Evolutionary conservation across 2,329 filamentous ascomycete genomes (phyloP).

Genomic region (Knufia petricola): DNA sequence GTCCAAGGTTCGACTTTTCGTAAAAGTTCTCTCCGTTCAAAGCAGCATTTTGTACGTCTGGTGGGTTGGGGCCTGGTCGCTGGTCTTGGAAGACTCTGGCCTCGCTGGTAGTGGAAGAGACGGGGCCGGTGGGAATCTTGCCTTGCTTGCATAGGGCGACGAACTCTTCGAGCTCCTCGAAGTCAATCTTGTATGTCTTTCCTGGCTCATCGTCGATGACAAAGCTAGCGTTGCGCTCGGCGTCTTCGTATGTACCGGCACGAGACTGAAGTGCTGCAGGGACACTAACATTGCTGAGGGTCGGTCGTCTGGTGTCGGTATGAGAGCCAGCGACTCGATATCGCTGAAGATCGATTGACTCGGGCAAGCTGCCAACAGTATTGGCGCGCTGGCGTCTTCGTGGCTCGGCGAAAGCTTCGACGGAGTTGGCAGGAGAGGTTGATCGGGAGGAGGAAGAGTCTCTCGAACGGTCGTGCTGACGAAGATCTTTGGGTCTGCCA

Average conservation of each 20-base stretch:
- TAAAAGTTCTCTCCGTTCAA: conserved; percentile 21
- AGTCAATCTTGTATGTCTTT: conserved; percentile 75
- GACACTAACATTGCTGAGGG: conserved; percentile 49
- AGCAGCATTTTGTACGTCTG: conserved; percentile 30
- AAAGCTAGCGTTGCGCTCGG: conserved; percentile 75
- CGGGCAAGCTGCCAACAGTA: conserved; percentile 49
- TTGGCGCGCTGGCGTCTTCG: conserved; percentile 69
- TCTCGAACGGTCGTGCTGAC: conserved; percentile 36
- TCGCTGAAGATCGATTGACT: conserved; percentile 20
- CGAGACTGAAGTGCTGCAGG: conserved; percentile 29
- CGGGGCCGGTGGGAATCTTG: conserved; percentile 33
- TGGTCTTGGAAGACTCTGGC: conserved; percentile 54
- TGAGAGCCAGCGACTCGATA: conserved; percentile 25
- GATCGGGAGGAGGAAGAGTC: conserved; percentile 54
- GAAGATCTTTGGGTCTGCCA: conserved; percentile 25
- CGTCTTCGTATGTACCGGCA: conserved; percentile 52
- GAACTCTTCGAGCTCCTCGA: conserved; percentile 88
- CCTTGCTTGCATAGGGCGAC: conserved; percentile 52
- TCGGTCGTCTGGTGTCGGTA: conserved; percentile 43
- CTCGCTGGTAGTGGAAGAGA: conserved; percentile 16
- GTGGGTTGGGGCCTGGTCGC: conserved; percentile 29
- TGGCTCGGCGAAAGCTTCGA: conserved; percentile 91
- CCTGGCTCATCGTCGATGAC: conserved; percentile 67
- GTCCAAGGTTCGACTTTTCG: conserved; percentile 19
- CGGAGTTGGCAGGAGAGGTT: conserved; percentile 84